Conservation (phyloP, 2,329 filamentous ascomycete genomes). For the Fusarium fracticaudum region DNA sequence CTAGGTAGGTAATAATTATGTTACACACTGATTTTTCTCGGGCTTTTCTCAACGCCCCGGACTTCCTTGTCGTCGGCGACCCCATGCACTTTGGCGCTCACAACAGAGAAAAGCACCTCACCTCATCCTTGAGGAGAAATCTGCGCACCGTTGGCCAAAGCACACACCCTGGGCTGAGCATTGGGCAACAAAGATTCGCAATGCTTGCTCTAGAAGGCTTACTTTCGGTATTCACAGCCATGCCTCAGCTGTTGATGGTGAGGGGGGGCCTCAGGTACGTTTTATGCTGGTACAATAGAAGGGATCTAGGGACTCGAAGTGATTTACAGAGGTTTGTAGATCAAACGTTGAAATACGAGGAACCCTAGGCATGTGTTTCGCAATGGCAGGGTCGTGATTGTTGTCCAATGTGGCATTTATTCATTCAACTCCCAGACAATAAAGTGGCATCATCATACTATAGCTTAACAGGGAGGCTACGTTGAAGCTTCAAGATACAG, state of each 20-base stretch:
- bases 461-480: not conserved
- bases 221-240: not conserved
- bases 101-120: slow-evolving; percentile 12
- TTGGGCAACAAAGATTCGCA: slow-evolving; percentile 28
- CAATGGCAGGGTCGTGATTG: slow-evolving; percentile 8
- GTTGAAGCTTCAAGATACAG: not conserved
- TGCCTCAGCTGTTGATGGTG: slow-evolving; percentile 17
- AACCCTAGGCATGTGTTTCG: slow-evolving; percentile 17
- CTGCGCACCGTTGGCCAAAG: slow-evolving; percentile 30
- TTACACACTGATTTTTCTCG: slow-evolving; percentile 12
- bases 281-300: slow-evolving; percentile 19
- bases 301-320: not conserved
- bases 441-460: slow-evolving; percentile 8
- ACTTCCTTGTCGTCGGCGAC: slow-evolving; percentile 17
- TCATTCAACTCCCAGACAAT: slow-evolving; percentile 3
- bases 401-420: slow-evolving; percentile 1
- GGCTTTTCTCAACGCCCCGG: slow-evolving; percentile 19
- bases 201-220: slow-evolving; percentile 18
- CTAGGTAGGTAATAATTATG: not conserved
- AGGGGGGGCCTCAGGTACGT: slow-evolving; percentile 24
- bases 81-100: slow-evolving; percentile 13
- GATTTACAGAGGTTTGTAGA: slow-evolving; percentile 22
- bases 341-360: slow-evolving; percentile 33
- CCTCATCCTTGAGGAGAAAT: slow-evolving; percentile 23
- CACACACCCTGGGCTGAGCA: slow-evolving; percentile 27